phyloP scores from a whole-genome alignment of 148 eudicot species.

The Simmondsia chinensis region DNA sequence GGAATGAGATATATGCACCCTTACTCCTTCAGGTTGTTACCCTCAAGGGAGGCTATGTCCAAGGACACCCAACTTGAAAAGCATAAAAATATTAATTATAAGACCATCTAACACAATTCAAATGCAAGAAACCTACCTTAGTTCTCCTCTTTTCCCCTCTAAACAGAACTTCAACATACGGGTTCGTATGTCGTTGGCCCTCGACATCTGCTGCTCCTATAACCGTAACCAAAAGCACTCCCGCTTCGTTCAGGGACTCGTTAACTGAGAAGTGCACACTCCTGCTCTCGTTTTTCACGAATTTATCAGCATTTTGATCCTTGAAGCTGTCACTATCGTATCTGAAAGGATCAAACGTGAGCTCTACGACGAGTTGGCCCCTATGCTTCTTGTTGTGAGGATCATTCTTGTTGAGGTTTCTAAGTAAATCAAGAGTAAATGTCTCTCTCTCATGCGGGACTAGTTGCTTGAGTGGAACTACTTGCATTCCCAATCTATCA shows the following conservation, averaged over 20 bases:
- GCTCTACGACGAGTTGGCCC: slow-evolving; percentile 58
- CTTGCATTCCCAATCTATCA: slow-evolving; percentile 70
- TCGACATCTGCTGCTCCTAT: slow-evolving; percentile 76
- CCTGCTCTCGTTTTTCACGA: slow-evolving; percentile 19
- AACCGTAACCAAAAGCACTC: slow-evolving; percentile 56
- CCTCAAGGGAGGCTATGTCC: too few species aligned
- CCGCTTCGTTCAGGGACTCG: slow-evolving; percentile 44
- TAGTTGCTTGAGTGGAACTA: slow-evolving; percentile 51
- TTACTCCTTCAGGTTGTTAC: too few species aligned
- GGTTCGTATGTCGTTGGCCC: slow-evolving; percentile 62
- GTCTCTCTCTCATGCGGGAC: slow-evolving; percentile 40
- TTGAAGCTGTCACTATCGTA: slow-evolving; percentile 33
- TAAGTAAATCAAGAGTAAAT: slow-evolving; percentile 60
- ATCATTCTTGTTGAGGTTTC: slow-evolving; percentile 30
- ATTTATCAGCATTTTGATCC: slow-evolving; percentile 13
- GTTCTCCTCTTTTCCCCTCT: slow-evolving; percentile 68
- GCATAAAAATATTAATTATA: not conserved
- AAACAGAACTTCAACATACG: slow-evolving; percentile 53
- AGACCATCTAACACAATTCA: not conserved
- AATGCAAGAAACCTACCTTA: slow-evolving; percentile 36
- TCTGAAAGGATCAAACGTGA: slow-evolving; percentile 59
- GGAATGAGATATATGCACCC: too few species aligned
- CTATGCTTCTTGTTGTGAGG: slow-evolving; percentile 49
- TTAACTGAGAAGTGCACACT: slow-evolving; percentile 10
- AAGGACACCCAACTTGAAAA: too few species aligned